Conservation (phyloP, 768 basidiomycete species). For the Boletus sensibilis region DNA sequence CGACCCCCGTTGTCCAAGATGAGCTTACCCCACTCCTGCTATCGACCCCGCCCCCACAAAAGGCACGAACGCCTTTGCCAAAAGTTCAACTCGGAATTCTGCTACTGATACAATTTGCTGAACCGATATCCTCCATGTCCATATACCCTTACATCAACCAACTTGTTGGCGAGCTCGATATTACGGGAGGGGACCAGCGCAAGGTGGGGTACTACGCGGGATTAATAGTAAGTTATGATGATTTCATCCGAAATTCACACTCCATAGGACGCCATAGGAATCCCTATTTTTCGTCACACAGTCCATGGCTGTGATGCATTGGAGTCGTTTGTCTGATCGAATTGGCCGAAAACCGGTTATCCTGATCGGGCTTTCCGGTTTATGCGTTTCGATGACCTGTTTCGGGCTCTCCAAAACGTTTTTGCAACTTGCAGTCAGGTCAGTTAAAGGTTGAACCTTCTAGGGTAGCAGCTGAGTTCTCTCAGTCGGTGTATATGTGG, state of each 20-base stretch:
- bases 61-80: constrained; percentile 34
- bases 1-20: constrained; percentile 4
- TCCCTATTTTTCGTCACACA: constrained; percentile 77
- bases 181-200: constrained; percentile 25
- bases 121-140: constrained; percentile 39
- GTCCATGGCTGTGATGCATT: constrained; percentile 66
- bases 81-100: constrained; percentile 40
- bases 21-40: constrained; percentile 12
- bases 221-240: constrained; percentile 46
- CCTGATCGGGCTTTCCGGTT: constrained; percentile 57
- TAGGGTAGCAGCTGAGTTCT: not conserved
- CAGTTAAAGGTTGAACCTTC: not conserved
- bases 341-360: constrained; percentile 76
- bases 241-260: not conserved
- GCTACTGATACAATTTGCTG: constrained; percentile 34
- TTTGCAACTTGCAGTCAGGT: constrained; percentile 53
- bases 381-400: constrained; percentile 64
- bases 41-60: not conserved
- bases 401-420: constrained; percentile 72
- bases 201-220: constrained; percentile 66
- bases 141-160: constrained; percentile 52
- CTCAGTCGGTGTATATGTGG: constrained; percentile 31
- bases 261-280: constrained; percentile 43
- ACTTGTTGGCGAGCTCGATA: constrained; percentile 32
- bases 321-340: constrained; percentile 68